Base-by-base conservation (phyloP, 2,329 filamentous ascomycete genomes). In the Aotearoamyces nothofagi region DNA sequence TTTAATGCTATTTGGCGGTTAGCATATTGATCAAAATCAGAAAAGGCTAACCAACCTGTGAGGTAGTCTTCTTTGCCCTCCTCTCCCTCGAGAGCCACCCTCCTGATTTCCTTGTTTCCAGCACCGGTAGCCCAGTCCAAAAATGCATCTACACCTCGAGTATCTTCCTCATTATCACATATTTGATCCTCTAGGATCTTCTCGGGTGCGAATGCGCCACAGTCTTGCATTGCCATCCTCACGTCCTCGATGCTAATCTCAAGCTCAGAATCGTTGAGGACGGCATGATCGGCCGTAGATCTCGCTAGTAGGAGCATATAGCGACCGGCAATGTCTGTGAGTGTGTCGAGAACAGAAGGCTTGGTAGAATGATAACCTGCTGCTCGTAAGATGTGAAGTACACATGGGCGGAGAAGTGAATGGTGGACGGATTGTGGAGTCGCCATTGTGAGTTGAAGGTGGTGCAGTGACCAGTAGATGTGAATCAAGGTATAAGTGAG, bases 321-420 rank as follows among this genome's bases (percentile, higher is more conserved):
- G 39, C 80, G 74, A 24, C 77, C 79, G 1, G 83, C 76, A 5
- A 96, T 65, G 53, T 94, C 84, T 9, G 83, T 80, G n/a, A 94
- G 53, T 7, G 80, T 76, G 55, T 96, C 86, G 33, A 94, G 63
- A 5, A 92, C 84, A 3, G 78, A 77, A 2, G 82, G 76, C 31
- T 74, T 74, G 28, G 83, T 80, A 23, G 77, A 66, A 51, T 92
- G 81, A 57, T 92, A 96, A 49, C 87, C 87, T 14, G 83, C 78
- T 16, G 86, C 82, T 47, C 87, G 83, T 29, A 96, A 72, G 45
- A 92, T 87, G 55, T 94, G 84, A 33, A 96, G 71, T 35, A 94
- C 71, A 26, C 77, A 76, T 2, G 87, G 87, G 23, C 84, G 82
- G 33, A 96, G 66, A 38, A 93, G 75, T 35, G 80, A 77, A 54